Conservation (phyloP, 345 rosid genomes). For the Microthlaspi erraticum region DNA sequence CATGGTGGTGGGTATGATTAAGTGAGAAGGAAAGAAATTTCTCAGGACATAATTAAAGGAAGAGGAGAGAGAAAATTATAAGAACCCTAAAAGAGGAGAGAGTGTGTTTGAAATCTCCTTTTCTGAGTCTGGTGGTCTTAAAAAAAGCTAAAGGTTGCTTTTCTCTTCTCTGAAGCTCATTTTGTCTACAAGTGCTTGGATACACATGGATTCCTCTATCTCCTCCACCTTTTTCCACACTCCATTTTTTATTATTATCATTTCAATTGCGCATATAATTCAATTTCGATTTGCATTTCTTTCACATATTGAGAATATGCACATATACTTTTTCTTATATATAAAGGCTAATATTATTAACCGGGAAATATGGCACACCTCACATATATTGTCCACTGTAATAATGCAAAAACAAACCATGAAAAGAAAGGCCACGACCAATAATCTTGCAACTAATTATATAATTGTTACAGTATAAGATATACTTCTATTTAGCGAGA, state of each 20-base stretch:
- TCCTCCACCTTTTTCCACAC: constrained; percentile 43
- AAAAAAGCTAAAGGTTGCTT: constrained; percentile 69
- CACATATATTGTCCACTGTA: constrained; percentile 32
- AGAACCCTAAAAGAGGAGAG: constrained; percentile 52
- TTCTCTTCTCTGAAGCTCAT: constrained; percentile 69
- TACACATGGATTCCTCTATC: constrained; percentile 63
- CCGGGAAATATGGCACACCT: constrained; percentile 30
- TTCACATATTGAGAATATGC: constrained; percentile 1
- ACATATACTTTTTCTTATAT: background rate
- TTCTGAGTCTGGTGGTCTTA: constrained; percentile 64
- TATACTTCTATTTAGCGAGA: constrained; percentile 21
- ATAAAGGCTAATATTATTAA: constrained; percentile 37
- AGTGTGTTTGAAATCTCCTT: constrained; percentile 66
- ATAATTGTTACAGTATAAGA: constrained; percentile 5
- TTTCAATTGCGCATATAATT: constrained; percentile 17
- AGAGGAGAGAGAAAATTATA: constrained; percentile 34
- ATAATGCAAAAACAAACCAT: constrained; percentile 31
- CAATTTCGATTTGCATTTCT: constrained; percentile 25
- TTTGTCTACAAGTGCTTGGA: constrained; percentile 79
- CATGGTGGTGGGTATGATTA: constrained; percentile 41
- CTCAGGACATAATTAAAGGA: constrained; percentile 23
- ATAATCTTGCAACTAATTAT: constrained; percentile 37
- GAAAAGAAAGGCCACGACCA: constrained; percentile 32
- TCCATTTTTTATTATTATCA: constrained; percentile 38
- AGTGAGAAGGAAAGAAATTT: constrained; percentile 36